phyloP scores from a whole-genome alignment of 2,329 filamentous ascomycete species.

The Coleophoma crateriformis region DNA sequence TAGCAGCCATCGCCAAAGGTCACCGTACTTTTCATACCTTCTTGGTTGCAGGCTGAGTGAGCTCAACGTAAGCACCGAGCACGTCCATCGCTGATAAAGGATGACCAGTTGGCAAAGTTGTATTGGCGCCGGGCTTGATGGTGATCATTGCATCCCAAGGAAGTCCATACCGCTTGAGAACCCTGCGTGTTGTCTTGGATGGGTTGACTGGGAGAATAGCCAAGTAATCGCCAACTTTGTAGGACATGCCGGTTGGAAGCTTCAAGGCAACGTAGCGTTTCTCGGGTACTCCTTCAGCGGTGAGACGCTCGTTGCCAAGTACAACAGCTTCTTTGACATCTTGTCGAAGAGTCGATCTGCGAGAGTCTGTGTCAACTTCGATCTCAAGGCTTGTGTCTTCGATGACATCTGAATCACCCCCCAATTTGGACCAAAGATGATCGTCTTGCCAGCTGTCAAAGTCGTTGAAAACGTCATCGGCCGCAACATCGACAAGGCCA shows the following conservation, averaged over 20 bases:
- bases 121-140: constrained; percentile 46
- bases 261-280: constrained; percentile 65
- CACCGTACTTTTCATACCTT: constrained; percentile 36
- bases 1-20: not conserved
- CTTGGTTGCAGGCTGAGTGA: constrained; percentile 67
- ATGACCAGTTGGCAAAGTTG: constrained; percentile 46
- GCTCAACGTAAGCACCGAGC: constrained; percentile 66
- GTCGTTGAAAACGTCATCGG: constrained; percentile 61
- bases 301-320: constrained; percentile 45
- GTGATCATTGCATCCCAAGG: constrained; percentile 64
- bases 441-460: constrained; percentile 65
- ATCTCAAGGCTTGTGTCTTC: constrained; percentile 12
- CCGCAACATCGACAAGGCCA: constrained; percentile 54
- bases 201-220: constrained; percentile 69
- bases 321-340: constrained; percentile 59
- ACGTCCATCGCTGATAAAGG: constrained; percentile 58
- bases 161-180: constrained; percentile 54
- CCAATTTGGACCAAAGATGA: constrained; percentile 37
- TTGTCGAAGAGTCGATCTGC: constrained; percentile 41
- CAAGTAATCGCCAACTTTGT: constrained; percentile 72
- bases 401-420: constrained; percentile 7
- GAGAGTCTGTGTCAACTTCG: constrained; percentile 16
- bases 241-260: constrained; percentile 59
- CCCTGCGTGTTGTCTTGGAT: constrained; percentile 51
- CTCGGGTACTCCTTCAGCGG: constrained; percentile 39